These are phyloP conservation scores for Coemansia reversa DNA, from an alignment of 192 early-diverging fungal genomes.

Conservation along the genomic window DNA sequence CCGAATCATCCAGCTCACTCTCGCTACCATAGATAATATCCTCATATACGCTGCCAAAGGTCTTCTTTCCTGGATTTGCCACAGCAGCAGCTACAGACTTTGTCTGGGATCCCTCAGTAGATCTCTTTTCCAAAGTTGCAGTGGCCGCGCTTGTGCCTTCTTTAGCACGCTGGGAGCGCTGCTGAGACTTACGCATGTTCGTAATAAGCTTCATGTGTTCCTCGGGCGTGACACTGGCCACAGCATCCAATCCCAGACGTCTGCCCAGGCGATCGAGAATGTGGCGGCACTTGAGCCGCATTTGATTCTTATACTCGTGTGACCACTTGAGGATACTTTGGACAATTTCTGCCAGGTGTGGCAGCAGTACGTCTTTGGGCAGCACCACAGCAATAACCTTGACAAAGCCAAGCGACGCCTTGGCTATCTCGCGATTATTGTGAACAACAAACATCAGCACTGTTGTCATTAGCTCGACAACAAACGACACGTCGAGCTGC, in stretches of 20 bases:
- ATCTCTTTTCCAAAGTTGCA: neutral
- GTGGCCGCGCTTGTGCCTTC: constrained; percentile 27
- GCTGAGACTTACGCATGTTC: constrained; percentile 91
- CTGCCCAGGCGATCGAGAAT: constrained; percentile 89
- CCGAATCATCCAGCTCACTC: constrained; percentile 82
- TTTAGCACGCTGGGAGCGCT: constrained; percentile 72
- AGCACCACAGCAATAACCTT: constrained; percentile 86
- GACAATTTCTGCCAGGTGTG: constrained; percentile 74
- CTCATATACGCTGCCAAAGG: constrained; percentile 76
- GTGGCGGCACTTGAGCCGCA: constrained; percentile 90
- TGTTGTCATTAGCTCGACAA: constrained; percentile 75
- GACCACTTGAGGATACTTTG: constrained; percentile 75
- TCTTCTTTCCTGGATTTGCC: constrained; percentile 53
- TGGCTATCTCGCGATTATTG: constrained; percentile 87
- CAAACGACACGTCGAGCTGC: constrained; percentile 61
- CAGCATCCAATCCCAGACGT: constrained; percentile 71
- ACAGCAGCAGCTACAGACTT: constrained; percentile 41
- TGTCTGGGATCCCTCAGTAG: constrained; percentile 52
- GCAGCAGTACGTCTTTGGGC: constrained; percentile 66
- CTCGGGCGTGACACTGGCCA: constrained; percentile 81
- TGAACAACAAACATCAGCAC: constrained; percentile 78
- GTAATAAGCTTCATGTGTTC: constrained; percentile 82
- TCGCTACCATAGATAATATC: constrained; percentile 91
- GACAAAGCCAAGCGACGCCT: constrained; percentile 87
- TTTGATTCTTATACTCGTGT: constrained; percentile 81